These are phyloP conservation scores for Colletotrichum cuscutae DNA, from an alignment of 2,329 filamentous ascomycete genomes.

Conservation along the genomic window DNA sequence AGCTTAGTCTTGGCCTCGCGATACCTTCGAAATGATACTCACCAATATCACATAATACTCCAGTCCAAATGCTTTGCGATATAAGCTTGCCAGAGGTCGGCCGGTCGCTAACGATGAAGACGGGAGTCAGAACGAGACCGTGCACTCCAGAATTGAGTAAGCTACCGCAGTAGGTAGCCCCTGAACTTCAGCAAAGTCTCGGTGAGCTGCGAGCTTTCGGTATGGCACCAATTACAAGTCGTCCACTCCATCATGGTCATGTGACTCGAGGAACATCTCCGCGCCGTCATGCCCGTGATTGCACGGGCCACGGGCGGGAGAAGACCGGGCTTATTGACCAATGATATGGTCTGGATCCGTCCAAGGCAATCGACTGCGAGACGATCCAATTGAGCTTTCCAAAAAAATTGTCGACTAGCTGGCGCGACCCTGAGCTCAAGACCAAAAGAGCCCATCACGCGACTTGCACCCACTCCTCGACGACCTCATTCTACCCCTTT, in stretches of 20 bases:
- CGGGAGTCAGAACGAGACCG: background rate
- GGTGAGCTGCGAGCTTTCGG: background rate
- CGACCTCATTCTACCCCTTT: conserved; percentile 20
- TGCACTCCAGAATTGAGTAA: conserved; percentile 9
- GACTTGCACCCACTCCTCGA: conserved; percentile 13
- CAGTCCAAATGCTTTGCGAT: background rate
- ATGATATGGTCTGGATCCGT: conserved; percentile 15
- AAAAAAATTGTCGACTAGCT: conserved; percentile 37
- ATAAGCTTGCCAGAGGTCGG: background rate
- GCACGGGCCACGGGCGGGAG: conserved; percentile 5
- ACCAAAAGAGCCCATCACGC: conserved; percentile 22
- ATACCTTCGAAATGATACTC: background rate
- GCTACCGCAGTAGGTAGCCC: background rate
- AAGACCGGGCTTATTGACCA: conserved; percentile 1
- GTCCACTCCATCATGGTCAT: background rate
- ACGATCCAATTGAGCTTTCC: conserved; percentile 32
- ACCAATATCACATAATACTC: background rate
- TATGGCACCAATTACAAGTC: background rate
- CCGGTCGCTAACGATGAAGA: background rate
- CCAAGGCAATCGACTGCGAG: conserved; percentile 13
- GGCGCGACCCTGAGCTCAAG: conserved; percentile 26
- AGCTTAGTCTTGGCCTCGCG: background rate
- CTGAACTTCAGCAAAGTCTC: background rate
- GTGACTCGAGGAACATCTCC: background rate
- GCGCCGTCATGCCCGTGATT: background rate